Evolutionary conservation across 2,329 filamentous ascomycete genomes (phyloP).

Genomic region (Curvularia eragrostidis): DNA sequence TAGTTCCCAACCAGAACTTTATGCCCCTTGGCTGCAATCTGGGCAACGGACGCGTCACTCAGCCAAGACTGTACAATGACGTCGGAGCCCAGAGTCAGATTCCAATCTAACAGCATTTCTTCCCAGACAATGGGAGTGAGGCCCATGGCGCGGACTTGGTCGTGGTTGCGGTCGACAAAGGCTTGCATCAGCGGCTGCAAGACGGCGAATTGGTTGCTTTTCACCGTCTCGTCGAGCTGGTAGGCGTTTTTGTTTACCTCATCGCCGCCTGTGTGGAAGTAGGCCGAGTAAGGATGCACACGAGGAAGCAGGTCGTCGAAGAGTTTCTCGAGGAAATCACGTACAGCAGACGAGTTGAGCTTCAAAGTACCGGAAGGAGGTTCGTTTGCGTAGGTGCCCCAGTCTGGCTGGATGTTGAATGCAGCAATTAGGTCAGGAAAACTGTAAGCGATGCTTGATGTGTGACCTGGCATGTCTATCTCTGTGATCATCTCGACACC

Average conservation of each 20-base stretch:
- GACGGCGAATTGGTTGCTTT: constrained; percentile 68
- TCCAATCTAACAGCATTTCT: constrained; percentile 81
- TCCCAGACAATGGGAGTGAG: constrained; percentile 85
- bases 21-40: constrained; percentile 68
- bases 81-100: constrained; percentile 72
- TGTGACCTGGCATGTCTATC: constrained; percentile 83
- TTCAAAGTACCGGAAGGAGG: constrained; percentile 71
- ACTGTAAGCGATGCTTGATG: constrained; percentile 68
- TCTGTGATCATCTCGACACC: constrained; percentile 77
- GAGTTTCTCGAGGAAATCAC: constrained; percentile 73
- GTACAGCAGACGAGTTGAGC: constrained; percentile 74
- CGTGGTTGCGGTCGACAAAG: constrained; percentile 75
- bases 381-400: constrained; percentile 61
- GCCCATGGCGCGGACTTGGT: constrained; percentile 66
- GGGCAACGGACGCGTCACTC: constrained; percentile 66
- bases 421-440: constrained; percentile 76
- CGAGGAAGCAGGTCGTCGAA: constrained; percentile 77
- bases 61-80: constrained; percentile 83
- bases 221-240: constrained; percentile 71
- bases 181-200: constrained; percentile 78
- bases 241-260: constrained; percentile 83
- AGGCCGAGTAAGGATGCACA: constrained; percentile 65
- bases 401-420: constrained; percentile 61
- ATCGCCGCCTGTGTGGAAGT: constrained; percentile 89
- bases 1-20: constrained; percentile 78